Evolutionary conservation across 2,329 filamentous ascomycete genomes (phyloP).

Genomic region (Calcarisporium arbuscula): DNA sequence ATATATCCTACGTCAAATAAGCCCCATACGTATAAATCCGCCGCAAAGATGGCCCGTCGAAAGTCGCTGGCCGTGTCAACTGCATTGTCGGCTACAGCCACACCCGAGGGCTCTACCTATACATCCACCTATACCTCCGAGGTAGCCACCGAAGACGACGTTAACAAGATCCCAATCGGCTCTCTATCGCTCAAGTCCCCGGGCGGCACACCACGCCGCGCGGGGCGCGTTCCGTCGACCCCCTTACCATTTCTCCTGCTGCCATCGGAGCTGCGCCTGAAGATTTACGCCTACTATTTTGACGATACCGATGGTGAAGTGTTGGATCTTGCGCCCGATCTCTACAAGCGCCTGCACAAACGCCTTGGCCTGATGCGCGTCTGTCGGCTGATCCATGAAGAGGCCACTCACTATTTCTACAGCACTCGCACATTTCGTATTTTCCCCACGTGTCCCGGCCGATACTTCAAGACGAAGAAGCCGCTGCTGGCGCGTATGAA

Average conservation of each 20-base stretch:
- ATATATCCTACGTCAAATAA: too few relatives aligned
- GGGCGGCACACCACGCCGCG: conserved; percentile 24
- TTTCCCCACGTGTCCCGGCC: conserved; percentile 58
- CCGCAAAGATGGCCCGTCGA: too few relatives aligned
- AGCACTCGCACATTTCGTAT: conserved; percentile 56
- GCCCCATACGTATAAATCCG: too few relatives aligned
- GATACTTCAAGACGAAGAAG: conserved; percentile 67
- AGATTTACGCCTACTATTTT: conserved; percentile 62
- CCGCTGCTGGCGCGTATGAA: conserved; percentile 64
- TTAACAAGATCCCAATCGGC: conserved; percentile 34
- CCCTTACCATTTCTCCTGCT: conserved; percentile 62
- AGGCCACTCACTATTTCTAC: conserved; percentile 62
- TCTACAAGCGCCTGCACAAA: conserved; percentile 55
- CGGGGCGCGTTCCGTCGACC: conserved; percentile 24
- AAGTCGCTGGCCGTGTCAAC: too few relatives aligned
- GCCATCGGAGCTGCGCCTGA: conserved; percentile 62
- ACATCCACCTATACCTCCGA: conserved; percentile 31
- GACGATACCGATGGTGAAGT: conserved; percentile 42
- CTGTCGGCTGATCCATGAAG: conserved; percentile 53
- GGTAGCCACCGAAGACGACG: conserved; percentile 27
- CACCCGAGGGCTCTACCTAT: conserved; percentile 29
- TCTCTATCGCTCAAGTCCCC: conserved; percentile 36
- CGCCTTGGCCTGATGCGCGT: conserved; percentile 55
- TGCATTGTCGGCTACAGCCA: conserved; percentile 23
- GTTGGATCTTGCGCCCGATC: conserved; percentile 61